A percentile compares a stretch with the other conserved stretches of the same genome.
These are phyloP conservation scores for Dalbergia oliveri DNA, from an alignment of 306 rosid genomes.

Conservation along the genomic window DNA sequence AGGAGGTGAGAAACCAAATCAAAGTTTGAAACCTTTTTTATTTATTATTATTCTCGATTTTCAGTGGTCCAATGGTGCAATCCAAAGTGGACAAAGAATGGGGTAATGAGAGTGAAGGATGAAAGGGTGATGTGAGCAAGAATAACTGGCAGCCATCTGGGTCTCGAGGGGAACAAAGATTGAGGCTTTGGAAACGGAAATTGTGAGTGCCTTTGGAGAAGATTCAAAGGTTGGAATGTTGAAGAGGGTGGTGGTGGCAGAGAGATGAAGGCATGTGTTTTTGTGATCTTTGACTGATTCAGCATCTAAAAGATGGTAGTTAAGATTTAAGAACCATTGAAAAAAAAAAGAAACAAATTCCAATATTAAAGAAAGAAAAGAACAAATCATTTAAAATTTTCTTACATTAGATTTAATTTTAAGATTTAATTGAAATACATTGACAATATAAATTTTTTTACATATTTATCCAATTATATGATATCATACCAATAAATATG, in stretches of 20 bases:
- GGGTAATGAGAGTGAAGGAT: background rate
- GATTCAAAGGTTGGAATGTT: conserved; percentile 37
- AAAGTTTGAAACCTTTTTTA: conserved; percentile 32
- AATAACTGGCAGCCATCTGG: background rate
- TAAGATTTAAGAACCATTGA: background rate
- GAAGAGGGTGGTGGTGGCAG: conserved; percentile 34
- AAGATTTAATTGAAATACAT: too few species aligned
- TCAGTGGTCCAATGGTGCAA: conserved; percentile 43
- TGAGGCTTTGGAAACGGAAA: conserved; percentile 42
- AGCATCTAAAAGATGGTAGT: background rate
- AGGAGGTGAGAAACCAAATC: conserved; percentile 14
- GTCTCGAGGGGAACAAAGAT: conserved; percentile 11
- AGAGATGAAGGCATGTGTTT: conserved; percentile 4
- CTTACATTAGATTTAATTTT: too few species aligned
- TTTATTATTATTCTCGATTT: background rate
- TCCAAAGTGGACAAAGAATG: conserved; percentile 28
- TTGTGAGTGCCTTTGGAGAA: conserved; percentile 29
- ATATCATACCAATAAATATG: too few species aligned
- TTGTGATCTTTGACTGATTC: background rate
- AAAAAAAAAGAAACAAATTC: background rate
- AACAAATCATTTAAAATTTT: background rate
- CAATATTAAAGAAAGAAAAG: background rate
- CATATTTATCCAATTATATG: too few species aligned
- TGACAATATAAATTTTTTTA: too few species aligned
- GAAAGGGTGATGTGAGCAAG: conserved; percentile 13